phyloP scores from a whole-genome alignment of 2,329 filamentous ascomycete genomes.

The Xylariaceae sp. region DNA sequence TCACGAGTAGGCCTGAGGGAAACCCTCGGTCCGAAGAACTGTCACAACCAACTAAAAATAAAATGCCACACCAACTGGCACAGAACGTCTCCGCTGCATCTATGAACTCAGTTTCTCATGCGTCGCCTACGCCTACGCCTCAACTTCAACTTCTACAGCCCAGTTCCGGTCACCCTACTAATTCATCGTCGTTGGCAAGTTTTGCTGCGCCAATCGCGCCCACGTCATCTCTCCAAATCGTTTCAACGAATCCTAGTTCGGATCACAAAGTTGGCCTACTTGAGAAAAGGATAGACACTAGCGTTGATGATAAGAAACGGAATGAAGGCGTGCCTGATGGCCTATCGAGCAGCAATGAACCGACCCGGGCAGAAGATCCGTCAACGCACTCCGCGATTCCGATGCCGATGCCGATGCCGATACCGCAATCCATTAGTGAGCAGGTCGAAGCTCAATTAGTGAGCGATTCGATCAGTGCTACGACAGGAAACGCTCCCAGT shows the following conservation, averaged over 20 bases:
- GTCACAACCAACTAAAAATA: background rate
- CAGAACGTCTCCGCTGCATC: slow-evolving; percentile 6
- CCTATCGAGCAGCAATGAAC: slow-evolving; percentile 23
- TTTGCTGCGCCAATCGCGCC: slow-evolving; percentile 70
- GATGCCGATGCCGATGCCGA: background rate
- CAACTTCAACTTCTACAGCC: slow-evolving; percentile 33
- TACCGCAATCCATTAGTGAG: slow-evolving; percentile 18
- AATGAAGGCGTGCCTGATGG: slow-evolving; percentile 5
- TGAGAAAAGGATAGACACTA: slow-evolving; percentile 40
- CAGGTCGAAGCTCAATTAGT: slow-evolving; percentile 20
- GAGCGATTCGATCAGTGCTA: slow-evolving; percentile 12
- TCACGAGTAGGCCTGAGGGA: slow-evolving; percentile 2
- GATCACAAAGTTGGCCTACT: slow-evolving; percentile 60
- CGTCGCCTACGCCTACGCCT: slow-evolving; percentile 24
- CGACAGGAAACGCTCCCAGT: slow-evolving; percentile 1
- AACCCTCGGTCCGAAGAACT: background rate
- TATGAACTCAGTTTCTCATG: slow-evolving; percentile 18
- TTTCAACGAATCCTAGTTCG: slow-evolving; percentile 68
- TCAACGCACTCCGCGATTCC: slow-evolving; percentile 5
- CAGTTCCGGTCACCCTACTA: slow-evolving; percentile 36
- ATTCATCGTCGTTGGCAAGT: slow-evolving; percentile 48
- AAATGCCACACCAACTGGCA: slow-evolving; percentile 1
- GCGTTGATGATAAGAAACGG: slow-evolving; percentile 1
- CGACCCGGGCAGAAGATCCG: background rate
- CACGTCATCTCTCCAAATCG: slow-evolving; percentile 62